A percentile compares a stretch with the other conserved stretches of the same genome.
These are phyloP conservation scores for Mitragyna speciosa DNA, from an alignment of 257 asterid species.

Conservation along the genomic window DNA sequence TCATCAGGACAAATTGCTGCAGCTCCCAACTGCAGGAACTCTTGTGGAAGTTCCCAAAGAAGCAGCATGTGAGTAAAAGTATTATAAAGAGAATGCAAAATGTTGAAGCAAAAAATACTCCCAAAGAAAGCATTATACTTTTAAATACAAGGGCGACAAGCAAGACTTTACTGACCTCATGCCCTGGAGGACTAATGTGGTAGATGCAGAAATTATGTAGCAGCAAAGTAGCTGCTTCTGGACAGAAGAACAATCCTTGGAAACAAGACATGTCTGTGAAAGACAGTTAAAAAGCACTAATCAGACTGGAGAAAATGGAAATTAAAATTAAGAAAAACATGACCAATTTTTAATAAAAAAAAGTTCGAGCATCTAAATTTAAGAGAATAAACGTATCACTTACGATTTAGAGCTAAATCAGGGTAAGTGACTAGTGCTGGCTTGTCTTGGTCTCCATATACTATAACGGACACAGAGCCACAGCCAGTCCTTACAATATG, in stretches of 20 bases:
- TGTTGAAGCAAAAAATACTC: background rate
- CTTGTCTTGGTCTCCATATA: constrained; percentile 86
- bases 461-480: constrained; percentile 83
- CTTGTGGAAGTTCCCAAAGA: constrained; percentile 63
- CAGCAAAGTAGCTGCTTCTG: constrained; percentile 48
- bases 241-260: constrained; percentile 55
- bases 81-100: constrained; percentile 14
- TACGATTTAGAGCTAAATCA: constrained; percentile 91
- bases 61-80: constrained; percentile 43
- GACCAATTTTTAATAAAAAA: background rate
- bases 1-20: constrained; percentile 60
- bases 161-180: constrained; percentile 43
- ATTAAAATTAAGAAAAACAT: background rate
- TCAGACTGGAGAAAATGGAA: constrained; percentile 8
- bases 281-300: constrained; percentile 9
- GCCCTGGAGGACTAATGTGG: constrained; percentile 52
- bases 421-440: constrained; percentile 95
- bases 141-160: constrained; percentile 1
- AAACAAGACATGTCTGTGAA: constrained; percentile 84
- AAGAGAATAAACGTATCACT: constrained; percentile 36
- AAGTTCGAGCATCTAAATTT: constrained; percentile 9
- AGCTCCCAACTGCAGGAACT: constrained; percentile 97
- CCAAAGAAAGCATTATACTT: background rate
- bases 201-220: constrained; percentile 48
- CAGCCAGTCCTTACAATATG: constrained; percentile 66